Base-by-base conservation (phyloP, 345 rosid genomes). In the Trapa incisa region DNA sequence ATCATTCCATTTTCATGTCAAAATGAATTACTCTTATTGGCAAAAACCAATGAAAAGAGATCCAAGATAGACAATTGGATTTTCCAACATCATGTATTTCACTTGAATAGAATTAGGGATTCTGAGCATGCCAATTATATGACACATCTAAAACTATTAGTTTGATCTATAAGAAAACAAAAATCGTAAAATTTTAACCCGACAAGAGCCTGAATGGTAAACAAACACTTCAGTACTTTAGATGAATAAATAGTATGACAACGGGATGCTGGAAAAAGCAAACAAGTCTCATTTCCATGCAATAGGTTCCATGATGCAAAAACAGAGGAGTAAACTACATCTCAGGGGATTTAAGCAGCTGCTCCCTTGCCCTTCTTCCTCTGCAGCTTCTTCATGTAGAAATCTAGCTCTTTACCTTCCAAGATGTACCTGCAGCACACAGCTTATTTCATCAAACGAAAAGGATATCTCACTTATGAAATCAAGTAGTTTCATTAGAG, bases 311-410 rank as follows among this genome's bases (percentile, higher is more conserved):
- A 17, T 15, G 42, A 61, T 22, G 58, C n/a, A 36, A 67, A 11
- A 57, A 41, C 56, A 66, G 6, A 65, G 9, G 47, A 60, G 37
- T 0, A 16, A 37, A 13, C 10, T 42, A 13, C 45, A 47, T 39
- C 6, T 45, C 13, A 36, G 5, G 29, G 29, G 61, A 47, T 35
- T 64, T 72, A 72, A 36, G 73, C 78, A 52, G 80, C 79, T 43
- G 75, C 75, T 39, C 83, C 83, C 73, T 72, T 80, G 67, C 83
- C 83, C 75, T 80, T 80, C 79, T 80, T 80, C 83, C 67, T 80
- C 76, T 80, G 83, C 45, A 80, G 15, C 73, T 80, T 80, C 80
- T 77, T 80, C 77, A 70, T 74, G 71, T 80, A 80, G 57, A 80
- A 80, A 58, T 80, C 83, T 57, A 80, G 71, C 73, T 80, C 83